Evolutionary conservation across 495 filamentous ascomycete genomes (phyloP).

Genomic region (Penicillium alfredii): DNA sequence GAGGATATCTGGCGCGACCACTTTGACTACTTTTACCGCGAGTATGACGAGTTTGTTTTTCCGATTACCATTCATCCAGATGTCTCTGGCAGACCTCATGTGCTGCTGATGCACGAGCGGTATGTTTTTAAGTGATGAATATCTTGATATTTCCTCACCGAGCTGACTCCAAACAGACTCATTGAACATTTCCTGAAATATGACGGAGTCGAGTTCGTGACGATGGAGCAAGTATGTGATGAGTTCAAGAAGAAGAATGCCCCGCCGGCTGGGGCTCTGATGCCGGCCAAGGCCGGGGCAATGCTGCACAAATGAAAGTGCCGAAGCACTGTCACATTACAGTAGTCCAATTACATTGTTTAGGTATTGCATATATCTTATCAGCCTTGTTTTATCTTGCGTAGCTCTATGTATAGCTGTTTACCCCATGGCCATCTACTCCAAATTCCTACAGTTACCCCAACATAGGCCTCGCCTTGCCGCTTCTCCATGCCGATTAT

Average conservation of each 20-base stretch:
- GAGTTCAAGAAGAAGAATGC: slow-evolving; percentile 49
- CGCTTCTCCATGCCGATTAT: no score
- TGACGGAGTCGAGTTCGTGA: slow-evolving; percentile 67
- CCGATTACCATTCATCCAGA: slow-evolving; percentile 65
- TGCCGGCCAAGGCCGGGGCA: slow-evolving; percentile 19
- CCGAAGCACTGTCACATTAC: no score
- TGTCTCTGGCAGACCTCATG: slow-evolving; percentile 59
- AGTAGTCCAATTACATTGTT: no score
- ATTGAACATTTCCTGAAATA: slow-evolving; percentile 69
- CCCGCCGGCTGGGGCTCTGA: slow-evolving; percentile 19
- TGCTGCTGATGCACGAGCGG: slow-evolving; percentile 57
- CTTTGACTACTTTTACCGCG: slow-evolving; percentile 61
- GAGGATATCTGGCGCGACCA: slow-evolving; percentile 56
- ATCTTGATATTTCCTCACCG: not conserved
- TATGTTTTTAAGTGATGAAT: slow-evolving; percentile 9
- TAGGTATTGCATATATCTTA: no score
- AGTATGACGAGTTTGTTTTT: slow-evolving; percentile 65
- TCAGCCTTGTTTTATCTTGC: no score
- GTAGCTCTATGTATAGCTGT: no score
- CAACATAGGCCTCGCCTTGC: no score
- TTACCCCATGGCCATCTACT: no score
- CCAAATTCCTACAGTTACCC: no score
- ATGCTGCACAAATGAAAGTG: slow-evolving; percentile 16
- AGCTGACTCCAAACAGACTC: slow-evolving; percentile 34
- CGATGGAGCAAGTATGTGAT: slow-evolving; percentile 59